Evolutionary conservation across 1,139 yeast genomes (phyloP).

Genomic region (Yamadazyma diddensiae): DNA sequence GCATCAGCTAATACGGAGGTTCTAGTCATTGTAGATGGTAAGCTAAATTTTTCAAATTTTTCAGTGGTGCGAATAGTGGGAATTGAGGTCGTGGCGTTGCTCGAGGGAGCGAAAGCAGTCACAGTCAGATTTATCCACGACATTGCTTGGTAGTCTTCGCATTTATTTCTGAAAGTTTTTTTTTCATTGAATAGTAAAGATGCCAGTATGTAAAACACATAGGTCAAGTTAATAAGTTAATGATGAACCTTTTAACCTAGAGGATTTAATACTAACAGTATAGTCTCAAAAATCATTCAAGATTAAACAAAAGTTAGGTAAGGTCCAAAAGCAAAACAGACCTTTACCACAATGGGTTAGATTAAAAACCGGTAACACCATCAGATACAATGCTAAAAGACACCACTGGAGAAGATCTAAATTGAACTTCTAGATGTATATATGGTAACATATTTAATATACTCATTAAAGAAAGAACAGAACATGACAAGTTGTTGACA

Average conservation of each 20-base stretch:
- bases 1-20: slow-evolving; percentile 98
- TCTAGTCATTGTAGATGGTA: slow-evolving; percentile 71
- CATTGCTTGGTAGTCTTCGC: not conserved
- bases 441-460: no score
- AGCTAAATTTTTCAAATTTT: slow-evolving; percentile 4
- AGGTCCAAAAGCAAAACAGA: slow-evolving; percentile 99
- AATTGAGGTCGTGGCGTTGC: not conserved
- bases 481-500: no score
- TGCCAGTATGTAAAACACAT: slow-evolving; percentile 33
- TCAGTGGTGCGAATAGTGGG: slow-evolving; percentile 3
- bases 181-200: slow-evolving; percentile 16
- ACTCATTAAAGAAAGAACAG: no score
- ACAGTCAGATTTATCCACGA: slow-evolving; percentile 1
- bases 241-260: not conserved
- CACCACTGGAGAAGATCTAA: slow-evolving; percentile 99
- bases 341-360: slow-evolving; percentile 99
- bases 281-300: slow-evolving; percentile 96
- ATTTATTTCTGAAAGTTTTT: slow-evolving; percentile 6
- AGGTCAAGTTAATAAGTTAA: not conserved
- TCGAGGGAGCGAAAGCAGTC: slow-evolving; percentile 8
- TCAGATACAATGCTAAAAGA: slow-evolving; percentile 99
- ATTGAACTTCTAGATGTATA: slow-evolving; percentile 97
- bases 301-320: slow-evolving; percentile 98
- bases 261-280: not conserved
- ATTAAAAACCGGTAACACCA: slow-evolving; percentile 96